These are phyloP conservation scores for Gracilaria caudata DNA, from an alignment of 23 red algal species.

Conservation along the genomic window DNA sequence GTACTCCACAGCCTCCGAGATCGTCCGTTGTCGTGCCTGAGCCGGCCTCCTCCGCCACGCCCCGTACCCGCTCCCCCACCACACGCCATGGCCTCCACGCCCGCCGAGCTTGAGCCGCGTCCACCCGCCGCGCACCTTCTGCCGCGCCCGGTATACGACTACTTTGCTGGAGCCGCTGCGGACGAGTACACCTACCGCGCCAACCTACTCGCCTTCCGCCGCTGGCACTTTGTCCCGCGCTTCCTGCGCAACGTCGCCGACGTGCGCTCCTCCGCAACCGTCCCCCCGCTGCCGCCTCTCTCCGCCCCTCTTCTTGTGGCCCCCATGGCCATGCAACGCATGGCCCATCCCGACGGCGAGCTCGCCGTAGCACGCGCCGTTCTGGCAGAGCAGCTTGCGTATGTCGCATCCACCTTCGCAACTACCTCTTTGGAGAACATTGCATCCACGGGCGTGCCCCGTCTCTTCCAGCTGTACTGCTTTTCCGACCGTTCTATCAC, in stretches of 20 bases:
- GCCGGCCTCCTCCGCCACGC: no score
- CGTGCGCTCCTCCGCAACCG: conserved; percentile 31
- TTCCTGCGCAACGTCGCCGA: conserved; percentile 63
- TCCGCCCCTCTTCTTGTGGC: conserved; percentile 82
- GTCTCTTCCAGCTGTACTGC: conserved; percentile 92
- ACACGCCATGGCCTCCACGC: neutral
- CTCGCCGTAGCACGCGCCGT: conserved; percentile 81
- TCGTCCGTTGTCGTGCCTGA: no score
- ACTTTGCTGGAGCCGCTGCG: conserved; percentile 82
- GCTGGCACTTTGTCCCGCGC: conserved; percentile 75
- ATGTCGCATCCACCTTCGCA: conserved; percentile 75
- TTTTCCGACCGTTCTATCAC: conserved; percentile 79
- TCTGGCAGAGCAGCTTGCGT: conserved; percentile 30
- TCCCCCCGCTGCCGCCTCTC: conserved; percentile 59
- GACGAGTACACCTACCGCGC: conserved; percentile 79
- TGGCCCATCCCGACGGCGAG: conserved; percentile 96
- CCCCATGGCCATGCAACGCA: conserved; percentile 91
- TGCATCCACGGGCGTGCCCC: conserved; percentile 24
- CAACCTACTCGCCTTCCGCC: conserved; percentile 73
- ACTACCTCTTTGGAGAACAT: conserved; percentile 84
- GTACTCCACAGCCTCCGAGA: no score
- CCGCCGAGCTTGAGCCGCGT: neutral
- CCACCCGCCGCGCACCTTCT: conserved; percentile 53
- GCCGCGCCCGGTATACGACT: conserved; percentile 81
- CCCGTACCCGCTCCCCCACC: no score